Base-by-base conservation (phyloP, 1,284 basidiomycete genomes). In the Pyrrhoderma noxium region DNA sequence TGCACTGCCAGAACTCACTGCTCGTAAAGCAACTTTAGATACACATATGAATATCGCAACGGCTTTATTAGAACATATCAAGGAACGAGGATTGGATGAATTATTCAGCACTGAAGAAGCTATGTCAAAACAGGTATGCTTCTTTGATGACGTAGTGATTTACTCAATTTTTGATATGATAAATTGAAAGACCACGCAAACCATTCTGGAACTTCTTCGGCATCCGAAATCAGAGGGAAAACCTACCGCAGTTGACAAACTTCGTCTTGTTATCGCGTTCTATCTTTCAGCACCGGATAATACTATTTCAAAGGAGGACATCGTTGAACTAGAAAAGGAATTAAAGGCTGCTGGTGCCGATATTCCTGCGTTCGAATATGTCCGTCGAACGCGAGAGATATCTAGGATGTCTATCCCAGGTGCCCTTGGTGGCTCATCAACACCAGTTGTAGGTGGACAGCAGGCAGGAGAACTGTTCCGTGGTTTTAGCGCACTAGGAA, bases 11-110 rank as follows among this genome's bases (percentile, higher is more conserved):
- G 95, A 99, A 66, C 74, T 99, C 41, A 98, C 95, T 2, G 93
- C 95, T 16, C 80, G 96, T 41, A 99, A 99, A 62, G 86, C 92
- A 43, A 95, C 91, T 1, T 78, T 99, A 34, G 96, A 99, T 66
- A 93, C 95, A 1, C 95, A 99, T 59, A 99, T 99, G 94, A 98
- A 99, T 70, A 97, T 99, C 51, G 96, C 96, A 31, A 98, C 95
- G 2, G 87, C 95, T 5, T 71, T 99, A 13, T 71, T 99, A 25
- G 93, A 96, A 65, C 86, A 97, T 18, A 98, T 99, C 73, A 98
- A 98, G 72, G 83, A 85, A 57, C 82, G 96, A 43, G 93, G 92
- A 4, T 74, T 99, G 21, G 96, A 99, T 66, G 95, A 95, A 60
- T 75, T 99, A 14, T 99, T 98, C 73, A 94, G 95, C 66, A 84